Evolutionary conservation across 176 grass and related monocot genomes (phyloP).

Genomic region (Poa pratensis): DNA sequence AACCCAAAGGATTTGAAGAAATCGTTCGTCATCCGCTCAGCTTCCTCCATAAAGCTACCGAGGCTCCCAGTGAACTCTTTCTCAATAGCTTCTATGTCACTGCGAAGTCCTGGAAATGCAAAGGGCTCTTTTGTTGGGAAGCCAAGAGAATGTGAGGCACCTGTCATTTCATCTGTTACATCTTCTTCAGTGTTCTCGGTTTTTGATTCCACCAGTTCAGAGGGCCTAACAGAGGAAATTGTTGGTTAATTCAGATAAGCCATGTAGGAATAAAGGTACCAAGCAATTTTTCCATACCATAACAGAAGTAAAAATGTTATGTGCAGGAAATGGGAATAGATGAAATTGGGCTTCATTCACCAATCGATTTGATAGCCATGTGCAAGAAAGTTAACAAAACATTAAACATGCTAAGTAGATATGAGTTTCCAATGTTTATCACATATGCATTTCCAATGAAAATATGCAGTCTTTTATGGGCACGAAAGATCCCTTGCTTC

Average conservation of each 20-base stretch:
- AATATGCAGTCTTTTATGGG: neutral
- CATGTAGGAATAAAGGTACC: neutral
- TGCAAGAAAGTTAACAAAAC: neutral
- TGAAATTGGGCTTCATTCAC: neutral
- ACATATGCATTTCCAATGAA: neutral
- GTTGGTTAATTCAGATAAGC: neutral
- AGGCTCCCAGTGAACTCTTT: slow-evolving; percentile 56
- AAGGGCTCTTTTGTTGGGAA: slow-evolving; percentile 54
- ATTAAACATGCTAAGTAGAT: slow-evolving; percentile 3
- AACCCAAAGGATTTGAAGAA: slow-evolving; percentile 62
- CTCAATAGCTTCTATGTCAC: slow-evolving; percentile 77
- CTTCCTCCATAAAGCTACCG: slow-evolving; percentile 58
- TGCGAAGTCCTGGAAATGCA: slow-evolving; percentile 63
- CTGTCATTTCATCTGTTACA: slow-evolving; percentile 61
- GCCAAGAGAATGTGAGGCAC: slow-evolving; percentile 37
- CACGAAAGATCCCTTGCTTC: neutral
- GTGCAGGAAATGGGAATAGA: neutral
- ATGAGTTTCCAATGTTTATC: neutral
- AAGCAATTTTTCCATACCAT: neutral
- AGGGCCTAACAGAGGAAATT: slow-evolving; percentile 53
- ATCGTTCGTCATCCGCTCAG: slow-evolving; percentile 59
- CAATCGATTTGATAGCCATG: neutral
- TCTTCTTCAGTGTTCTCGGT: slow-evolving; percentile 89
- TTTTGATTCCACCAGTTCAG: slow-evolving; percentile 77
- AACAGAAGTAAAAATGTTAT: neutral